A percentile compares a stretch with the other conserved stretches of the same genome.
Conservation (phyloP, 495 filamentous ascomycete species). For the Annulohypoxylon nitens region DNA sequence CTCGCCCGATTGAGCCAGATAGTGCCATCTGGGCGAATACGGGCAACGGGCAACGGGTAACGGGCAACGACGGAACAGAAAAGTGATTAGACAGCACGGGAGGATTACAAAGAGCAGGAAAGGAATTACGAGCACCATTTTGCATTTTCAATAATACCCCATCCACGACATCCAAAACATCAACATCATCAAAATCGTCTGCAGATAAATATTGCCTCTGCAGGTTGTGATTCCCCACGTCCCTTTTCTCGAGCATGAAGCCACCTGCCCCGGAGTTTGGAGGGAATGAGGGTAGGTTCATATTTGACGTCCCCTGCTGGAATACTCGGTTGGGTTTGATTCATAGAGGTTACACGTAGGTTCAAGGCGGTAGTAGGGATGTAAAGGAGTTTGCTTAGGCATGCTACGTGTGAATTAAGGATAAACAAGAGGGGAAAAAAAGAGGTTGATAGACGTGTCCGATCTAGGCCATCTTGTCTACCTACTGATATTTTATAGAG, state of each 20-base stretch:
- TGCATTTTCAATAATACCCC: slow-evolving; percentile 50
- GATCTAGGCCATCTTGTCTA: slow-evolving; percentile 13
- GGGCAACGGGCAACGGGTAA: neutral
- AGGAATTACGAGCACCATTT: slow-evolving; percentile 29
- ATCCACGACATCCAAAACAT: slow-evolving; percentile 33
- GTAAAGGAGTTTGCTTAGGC: slow-evolving; percentile 18
- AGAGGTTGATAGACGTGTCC: slow-evolving; percentile 11
- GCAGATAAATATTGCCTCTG: slow-evolving; percentile 7
- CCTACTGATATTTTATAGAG: slow-evolving; percentile 9
- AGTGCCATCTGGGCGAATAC: slow-evolving; percentile 1
- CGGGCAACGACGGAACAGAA: slow-evolving; percentile 29
- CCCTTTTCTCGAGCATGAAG: slow-evolving; percentile 34
- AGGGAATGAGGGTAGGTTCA: slow-evolving; percentile 29
- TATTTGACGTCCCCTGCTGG: slow-evolving; percentile 11
- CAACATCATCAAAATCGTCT: neutral
- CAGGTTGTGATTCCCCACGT: slow-evolving; percentile 17
- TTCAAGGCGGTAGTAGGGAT: slow-evolving; percentile 26
- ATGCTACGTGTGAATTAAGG: slow-evolving; percentile 34
- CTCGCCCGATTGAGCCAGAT: slow-evolving; percentile 11
- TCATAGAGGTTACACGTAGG: slow-evolving; percentile 41
- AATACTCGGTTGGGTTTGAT: slow-evolving; percentile 31
- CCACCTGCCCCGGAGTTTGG: slow-evolving; percentile 44
- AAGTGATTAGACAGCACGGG: slow-evolving; percentile 45
- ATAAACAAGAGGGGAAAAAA: slow-evolving; percentile 21
- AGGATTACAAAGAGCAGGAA: slow-evolving; percentile 38